phyloP scores from a whole-genome alignment of 352 stramenopile genomes.

The Globisporangium solare region DNA sequence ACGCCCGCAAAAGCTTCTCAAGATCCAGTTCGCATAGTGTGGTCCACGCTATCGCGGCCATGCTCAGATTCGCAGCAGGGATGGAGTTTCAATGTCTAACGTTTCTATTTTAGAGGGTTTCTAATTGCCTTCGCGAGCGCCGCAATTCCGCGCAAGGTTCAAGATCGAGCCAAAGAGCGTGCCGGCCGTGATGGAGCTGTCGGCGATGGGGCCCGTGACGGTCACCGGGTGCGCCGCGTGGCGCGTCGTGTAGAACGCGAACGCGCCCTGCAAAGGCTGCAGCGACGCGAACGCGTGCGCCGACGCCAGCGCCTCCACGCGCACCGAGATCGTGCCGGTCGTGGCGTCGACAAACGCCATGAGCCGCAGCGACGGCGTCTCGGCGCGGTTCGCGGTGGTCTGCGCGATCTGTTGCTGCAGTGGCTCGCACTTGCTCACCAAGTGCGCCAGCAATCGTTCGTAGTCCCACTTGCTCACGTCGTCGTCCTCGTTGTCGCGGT shows the following conservation, averaged over 20 bases:
- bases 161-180: slow-evolving; percentile 77
- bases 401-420: slow-evolving; percentile 40
- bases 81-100: neutral
- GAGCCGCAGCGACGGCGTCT: slow-evolving; percentile 39
- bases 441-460: slow-evolving; percentile 50
- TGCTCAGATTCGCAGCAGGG: too few species aligned
- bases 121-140: slow-evolving; percentile 28
- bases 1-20: neutral
- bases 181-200: slow-evolving; percentile 69
- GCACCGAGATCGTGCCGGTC: slow-evolving; percentile 44
- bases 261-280: slow-evolving; percentile 60
- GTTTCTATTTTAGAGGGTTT: neutral
- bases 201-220: slow-evolving; percentile 74
- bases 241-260: slow-evolving; percentile 76
- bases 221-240: slow-evolving; percentile 73
- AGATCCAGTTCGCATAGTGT: neutral
- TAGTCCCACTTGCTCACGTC: slow-evolving; percentile 46
- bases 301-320: slow-evolving; percentile 31
- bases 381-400: slow-evolving; percentile 16
- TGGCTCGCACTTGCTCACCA: slow-evolving; percentile 32
- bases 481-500: slow-evolving; percentile 10
- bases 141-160: slow-evolving; percentile 66
- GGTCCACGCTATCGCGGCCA: neutral
- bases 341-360: slow-evolving; percentile 49
- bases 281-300: slow-evolving; percentile 61